phyloP scores from a whole-genome alignment of 768 basidiomycete species.

The Russula compacta region DNA sequence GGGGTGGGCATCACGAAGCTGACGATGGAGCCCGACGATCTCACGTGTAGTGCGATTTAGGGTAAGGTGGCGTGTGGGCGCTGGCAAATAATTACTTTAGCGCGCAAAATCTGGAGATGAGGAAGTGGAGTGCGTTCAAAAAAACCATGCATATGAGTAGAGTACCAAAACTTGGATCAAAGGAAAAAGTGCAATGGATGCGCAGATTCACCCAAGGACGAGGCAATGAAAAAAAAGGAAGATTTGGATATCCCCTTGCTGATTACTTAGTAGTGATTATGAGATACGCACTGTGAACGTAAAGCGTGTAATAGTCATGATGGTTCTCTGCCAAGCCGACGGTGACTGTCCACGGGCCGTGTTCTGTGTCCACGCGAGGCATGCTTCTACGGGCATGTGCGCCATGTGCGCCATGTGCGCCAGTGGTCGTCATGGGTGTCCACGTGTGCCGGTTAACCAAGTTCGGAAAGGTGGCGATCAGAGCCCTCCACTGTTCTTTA shows the following conservation, averaged over 20 bases:
- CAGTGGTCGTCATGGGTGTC: constrained; percentile 22
- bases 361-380: constrained; percentile 58
- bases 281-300: constrained; percentile 72
- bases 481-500: constrained; percentile 26
- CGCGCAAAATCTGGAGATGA: not conserved
- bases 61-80: constrained; percentile 85
- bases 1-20: constrained; percentile 61
- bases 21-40: constrained; percentile 68
- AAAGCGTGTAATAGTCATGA: constrained; percentile 63
- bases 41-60: constrained; percentile 70
- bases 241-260: not conserved
- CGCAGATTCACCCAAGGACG: not conserved
- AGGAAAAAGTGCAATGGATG: not conserved
- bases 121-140: not conserved
- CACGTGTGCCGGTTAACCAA: constrained; percentile 23
- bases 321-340: constrained; percentile 81
- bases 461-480: constrained; percentile 37
- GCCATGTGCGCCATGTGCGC: constrained; percentile 18
- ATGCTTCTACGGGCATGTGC: constrained; percentile 32
- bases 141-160: not conserved
- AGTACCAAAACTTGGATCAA: not conserved
- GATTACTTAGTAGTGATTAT: not conserved
- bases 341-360: constrained; percentile 77
- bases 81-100: constrained; percentile 31
- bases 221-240: constrained; percentile 7